Base-by-base conservation (phyloP, 768 basidiomycete species). In the Calocybe cyanea region DNA sequence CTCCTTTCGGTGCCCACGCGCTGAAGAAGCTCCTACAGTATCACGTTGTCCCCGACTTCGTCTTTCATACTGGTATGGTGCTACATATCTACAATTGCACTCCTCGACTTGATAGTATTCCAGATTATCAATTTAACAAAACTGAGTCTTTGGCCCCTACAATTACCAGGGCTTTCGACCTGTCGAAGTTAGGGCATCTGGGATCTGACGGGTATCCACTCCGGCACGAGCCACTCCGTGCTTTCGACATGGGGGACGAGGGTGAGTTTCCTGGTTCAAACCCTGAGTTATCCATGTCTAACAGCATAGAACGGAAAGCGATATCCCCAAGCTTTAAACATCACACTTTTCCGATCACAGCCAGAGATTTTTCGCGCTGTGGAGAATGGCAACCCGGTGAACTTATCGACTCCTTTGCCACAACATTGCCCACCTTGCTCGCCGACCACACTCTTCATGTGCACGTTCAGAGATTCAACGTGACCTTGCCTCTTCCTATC, bases 11-110 rank as follows among this genome's bases (percentile, higher is more conserved):
- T 6, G 63, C 67, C 24, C 59, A 53, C 15, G 73, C 63, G 9
- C 50, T 85, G 41, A 71, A 65, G 50, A 83, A 81, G 60, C 46
- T 85, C 15, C 54, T 85, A 11, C 64, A 77, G 36, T 84, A 73
- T 61, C 82, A 85, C 60, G 67, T 78, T 46, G 70, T 78, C 5
- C 78, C 78, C 0, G 61, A 69, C 8, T 48, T 65, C 13, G 62
- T 78, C 18, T 61, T 81, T n/a, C 67, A 78, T 53, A 73, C 75
- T 4, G 75, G 81, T 70, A 43, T 65, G 66, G 55, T 32, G 19
- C 4, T 4, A 13, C 39, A 15, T 21, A 7, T 2, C 14, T 20
- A 20, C 10, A 2, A 9, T 21, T 7, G 13, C 13, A 1, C 28
- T n/a, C 3, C 13, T 28, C 41, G 28, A 43, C 13, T n/a, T 1